phyloP scores from a whole-genome alignment of 2,329 filamentous ascomycete species.

The Trematosphaeria pertusa region DNA sequence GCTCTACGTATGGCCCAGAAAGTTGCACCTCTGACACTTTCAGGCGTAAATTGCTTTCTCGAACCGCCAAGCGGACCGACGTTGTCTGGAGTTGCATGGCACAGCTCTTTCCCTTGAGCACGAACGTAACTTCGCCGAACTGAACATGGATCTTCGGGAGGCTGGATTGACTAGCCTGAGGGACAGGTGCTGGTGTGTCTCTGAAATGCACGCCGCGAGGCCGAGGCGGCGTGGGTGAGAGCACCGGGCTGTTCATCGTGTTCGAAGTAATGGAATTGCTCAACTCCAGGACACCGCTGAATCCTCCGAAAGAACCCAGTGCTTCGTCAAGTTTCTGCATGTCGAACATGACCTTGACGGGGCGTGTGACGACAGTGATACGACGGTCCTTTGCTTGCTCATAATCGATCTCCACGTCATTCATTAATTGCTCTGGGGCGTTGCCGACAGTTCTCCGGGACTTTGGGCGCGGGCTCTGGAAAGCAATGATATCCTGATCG shows the following conservation, averaged over 20 bases:
- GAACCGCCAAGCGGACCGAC: conserved; percentile 79
- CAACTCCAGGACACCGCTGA: conserved; percentile 90
- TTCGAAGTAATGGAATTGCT: conserved; percentile 83
- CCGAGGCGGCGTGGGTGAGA: conserved; percentile 37
- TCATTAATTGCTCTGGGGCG: conserved; percentile 30
- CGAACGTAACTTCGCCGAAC: conserved; percentile 76
- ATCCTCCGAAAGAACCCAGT: conserved; percentile 85
- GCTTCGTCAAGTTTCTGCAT: conserved; percentile 84
- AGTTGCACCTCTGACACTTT: conserved; percentile 79
- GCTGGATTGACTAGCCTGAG: conserved; percentile 20
- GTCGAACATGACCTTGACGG: conserved; percentile 77
- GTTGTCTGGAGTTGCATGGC: conserved; percentile 77
- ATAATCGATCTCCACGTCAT: conserved; percentile 43
- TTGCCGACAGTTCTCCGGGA: conserved; percentile 32
- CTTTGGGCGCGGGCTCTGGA: conserved; percentile 46
- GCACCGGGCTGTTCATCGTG: conserved; percentile 51
- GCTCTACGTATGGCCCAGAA: conserved; percentile 70
- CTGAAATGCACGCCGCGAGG: conserved; percentile 66
- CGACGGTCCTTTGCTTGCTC: conserved; percentile 39
- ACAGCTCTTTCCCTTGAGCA: conserved; percentile 79
- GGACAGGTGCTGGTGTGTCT: conserved; percentile 45
- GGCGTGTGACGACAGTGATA: conserved; percentile 75
- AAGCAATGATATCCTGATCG: conserved; percentile 59
- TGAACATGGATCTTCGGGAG: conserved; percentile 73
- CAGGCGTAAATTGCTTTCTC: conserved; percentile 74